Evolutionary conservation across 2,329 filamentous ascomycete species (phyloP), one percentile per base, ranked within the genome.

Genomic region (Ophiostoma perfectum): DNA sequence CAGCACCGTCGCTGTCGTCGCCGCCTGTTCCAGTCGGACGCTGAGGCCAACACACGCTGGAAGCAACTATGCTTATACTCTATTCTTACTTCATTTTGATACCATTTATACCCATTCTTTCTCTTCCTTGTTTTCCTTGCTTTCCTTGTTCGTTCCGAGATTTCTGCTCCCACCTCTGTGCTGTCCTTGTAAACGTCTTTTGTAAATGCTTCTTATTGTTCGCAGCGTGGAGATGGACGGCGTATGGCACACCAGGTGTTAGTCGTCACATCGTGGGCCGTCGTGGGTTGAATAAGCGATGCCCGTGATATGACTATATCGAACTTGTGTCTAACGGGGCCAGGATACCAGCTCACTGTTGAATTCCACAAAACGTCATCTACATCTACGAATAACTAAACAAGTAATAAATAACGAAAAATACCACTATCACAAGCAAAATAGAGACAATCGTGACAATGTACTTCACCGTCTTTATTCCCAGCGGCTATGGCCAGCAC

Each of bases 1-100:
- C 67, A 18, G 67, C 67, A 7, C 60, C 69, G 4, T 66, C 67
- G 18, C 65, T 5, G 60, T 63, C 58, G 58, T 62, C 60, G 39
- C 60, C 60, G 60, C 60, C 60, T 7, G 60, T 63, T 5, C 58
- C 58, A 38, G 58, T 41, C 27, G 38, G 14, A 11, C 60, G 60
- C 38, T 63, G 39, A 14, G 5, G 5, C 16, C 16, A 2, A 5
- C 5, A 5, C 5, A 55, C n/a, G 27, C 27, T 27, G 27, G 27
- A 11, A 55, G 49, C 18, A 9, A 12, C 42, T 12, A 8, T 8
- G 42, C 42, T 45, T 12, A 45, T 11, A 12, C 42, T 45, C 42
- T 8, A 45, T 8, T 8, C 42, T 12, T 1, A 8, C 12, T 27
- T 55, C 5, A 27, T 42, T 14, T 41, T 63, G 60, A 11, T 62